These are phyloP conservation scores for Tricholoma hemisulphureum DNA, from an alignment of 768 basidiomycete genomes.

Conservation along the genomic window DNA sequence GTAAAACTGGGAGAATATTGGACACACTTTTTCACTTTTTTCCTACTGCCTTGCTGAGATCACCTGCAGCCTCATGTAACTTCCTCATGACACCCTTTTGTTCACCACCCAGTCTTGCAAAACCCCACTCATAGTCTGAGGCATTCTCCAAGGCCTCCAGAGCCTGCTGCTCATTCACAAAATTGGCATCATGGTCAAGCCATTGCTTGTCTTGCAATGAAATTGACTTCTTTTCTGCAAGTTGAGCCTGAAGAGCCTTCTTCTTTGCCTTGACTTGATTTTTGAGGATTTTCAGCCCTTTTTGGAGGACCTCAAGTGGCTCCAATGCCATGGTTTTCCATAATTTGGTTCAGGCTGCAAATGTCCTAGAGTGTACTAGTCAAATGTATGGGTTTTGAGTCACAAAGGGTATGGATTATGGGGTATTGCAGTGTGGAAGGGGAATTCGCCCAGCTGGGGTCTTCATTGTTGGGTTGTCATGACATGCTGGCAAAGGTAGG, in stretches of 20 bases:
- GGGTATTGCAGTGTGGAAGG: too few relatives aligned
- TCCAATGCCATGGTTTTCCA: neutral
- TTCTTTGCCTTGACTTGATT: too few relatives aligned
- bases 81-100: conserved; percentile 14
- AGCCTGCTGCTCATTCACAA: conserved; percentile 11
- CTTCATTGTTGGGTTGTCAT: too few relatives aligned
- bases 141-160: conserved; percentile 24
- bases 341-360: neutral
- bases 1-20: neutral
- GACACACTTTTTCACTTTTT: neutral
- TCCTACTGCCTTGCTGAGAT: conserved; percentile 3
- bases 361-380: neutral
- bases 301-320: too few relatives aligned
- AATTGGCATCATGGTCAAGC: conserved; percentile 16
- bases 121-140: conserved; percentile 71
- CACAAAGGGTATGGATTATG: conserved; percentile 11
- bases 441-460: too few relatives aligned
- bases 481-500: too few relatives aligned
- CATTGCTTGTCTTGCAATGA: neutral
- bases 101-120: conserved; percentile 68
- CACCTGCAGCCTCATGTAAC: conserved; percentile 9
- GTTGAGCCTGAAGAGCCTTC: too few relatives aligned
- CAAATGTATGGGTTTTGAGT: conserved; percentile 15
- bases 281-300: neutral
- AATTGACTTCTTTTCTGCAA: too few relatives aligned